Conservation (phyloP, 805 yeast species). For the Kazachstania africana region DNA sequence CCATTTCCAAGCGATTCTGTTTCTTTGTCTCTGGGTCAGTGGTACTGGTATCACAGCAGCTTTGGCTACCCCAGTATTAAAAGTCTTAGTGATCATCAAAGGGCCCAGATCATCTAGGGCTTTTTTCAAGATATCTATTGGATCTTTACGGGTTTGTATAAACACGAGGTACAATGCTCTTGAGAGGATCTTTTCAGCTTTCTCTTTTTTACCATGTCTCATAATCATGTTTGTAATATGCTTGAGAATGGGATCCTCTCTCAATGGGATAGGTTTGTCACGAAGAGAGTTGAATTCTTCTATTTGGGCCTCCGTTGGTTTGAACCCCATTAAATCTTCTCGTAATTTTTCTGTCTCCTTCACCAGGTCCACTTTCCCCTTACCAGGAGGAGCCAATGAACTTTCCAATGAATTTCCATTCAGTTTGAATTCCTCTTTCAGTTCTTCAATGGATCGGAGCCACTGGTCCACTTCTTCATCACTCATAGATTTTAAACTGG, state of each 20-base stretch:
- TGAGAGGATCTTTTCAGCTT: constrained; percentile 61
- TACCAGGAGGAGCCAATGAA: constrained; percentile 32
- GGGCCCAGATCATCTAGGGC: constrained; percentile 80
- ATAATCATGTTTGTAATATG: constrained; percentile 78
- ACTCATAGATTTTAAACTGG: background rate
- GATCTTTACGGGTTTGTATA: constrained; percentile 59
- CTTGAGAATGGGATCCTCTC: constrained; percentile 58
- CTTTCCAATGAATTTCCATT: constrained; percentile 30
- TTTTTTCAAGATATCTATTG: constrained; percentile 61
- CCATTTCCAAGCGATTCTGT: constrained; percentile 84
- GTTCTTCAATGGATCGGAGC: constrained; percentile 31
- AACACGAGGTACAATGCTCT: constrained; percentile 64
- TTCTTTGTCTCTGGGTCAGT: constrained; percentile 67
- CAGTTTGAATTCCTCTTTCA: constrained; percentile 28
- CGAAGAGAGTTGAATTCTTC: constrained; percentile 41
- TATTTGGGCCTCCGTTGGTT: constrained; percentile 55
- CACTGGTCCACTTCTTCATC: constrained; percentile 30
- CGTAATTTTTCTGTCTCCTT: constrained; percentile 25
- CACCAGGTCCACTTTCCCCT: constrained; percentile 24
- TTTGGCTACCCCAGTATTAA: constrained; percentile 79
- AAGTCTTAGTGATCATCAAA: constrained; percentile 61
- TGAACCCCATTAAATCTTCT: constrained; percentile 24
- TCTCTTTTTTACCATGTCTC: constrained; percentile 82
- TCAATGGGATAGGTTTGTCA: constrained; percentile 45
- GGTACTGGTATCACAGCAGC: constrained; percentile 74